Evolutionary conservation across 1,139 yeast species (phyloP).

Genomic region (Petasospora rhodanensis): DNA sequence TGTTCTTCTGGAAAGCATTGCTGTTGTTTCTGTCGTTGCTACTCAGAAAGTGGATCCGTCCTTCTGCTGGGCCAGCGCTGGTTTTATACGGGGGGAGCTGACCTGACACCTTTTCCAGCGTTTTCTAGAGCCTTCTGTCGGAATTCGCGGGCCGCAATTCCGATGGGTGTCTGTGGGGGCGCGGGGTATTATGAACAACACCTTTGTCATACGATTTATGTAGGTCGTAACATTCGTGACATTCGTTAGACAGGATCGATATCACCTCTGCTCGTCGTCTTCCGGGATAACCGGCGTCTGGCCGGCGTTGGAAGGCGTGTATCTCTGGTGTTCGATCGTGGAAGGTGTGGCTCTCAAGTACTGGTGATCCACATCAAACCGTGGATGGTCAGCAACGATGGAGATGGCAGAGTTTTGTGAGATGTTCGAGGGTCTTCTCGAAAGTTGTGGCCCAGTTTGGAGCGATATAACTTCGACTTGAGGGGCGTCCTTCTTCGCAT

Average conservation of each 20-base stretch:
- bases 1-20: conserved; percentile 1
- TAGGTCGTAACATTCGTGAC: too few species aligned
- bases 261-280: too few species aligned
- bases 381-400: conserved; percentile 23
- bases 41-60: too few species aligned
- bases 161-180: too few species aligned
- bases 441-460: conserved; percentile 2
- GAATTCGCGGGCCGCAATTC: too few species aligned
- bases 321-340: conserved; percentile 16
- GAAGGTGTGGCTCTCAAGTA: conserved; percentile 25
- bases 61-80: neutral
- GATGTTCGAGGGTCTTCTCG: conserved; percentile 6
- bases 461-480: conserved; percentile 9
- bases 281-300: conserved; percentile 12
- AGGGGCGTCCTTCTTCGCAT: neutral
- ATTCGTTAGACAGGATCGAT: too few species aligned
- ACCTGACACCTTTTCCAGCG: neutral
- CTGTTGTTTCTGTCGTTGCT: neutral
- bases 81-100: neutral
- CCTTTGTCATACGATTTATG: too few species aligned
- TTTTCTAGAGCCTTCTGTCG: neutral
- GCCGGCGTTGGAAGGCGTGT: conserved; percentile 4
- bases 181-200: too few species aligned
- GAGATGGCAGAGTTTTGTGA: conserved; percentile 17
- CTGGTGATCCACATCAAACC: conserved; percentile 24